Base-by-base conservation (phyloP, 495 filamentous ascomycete species). In the Pyrenopolyporus hunteri region DNA sequence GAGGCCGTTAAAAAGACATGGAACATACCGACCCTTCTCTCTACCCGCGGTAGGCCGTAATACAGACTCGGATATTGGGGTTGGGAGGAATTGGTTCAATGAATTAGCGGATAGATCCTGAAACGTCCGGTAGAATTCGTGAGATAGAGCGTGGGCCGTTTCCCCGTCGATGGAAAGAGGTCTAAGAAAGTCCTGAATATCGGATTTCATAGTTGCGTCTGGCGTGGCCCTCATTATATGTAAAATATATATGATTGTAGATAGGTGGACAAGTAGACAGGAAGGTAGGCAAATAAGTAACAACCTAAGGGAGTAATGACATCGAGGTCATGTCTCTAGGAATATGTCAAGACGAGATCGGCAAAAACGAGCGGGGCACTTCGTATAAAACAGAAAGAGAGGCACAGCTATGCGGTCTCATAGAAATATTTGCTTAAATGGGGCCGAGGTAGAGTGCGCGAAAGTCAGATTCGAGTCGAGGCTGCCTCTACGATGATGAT, bases 1-100 rank as follows among this genome's bases (percentile, higher is more conserved):
- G 9, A 9, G 9, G 4, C 4, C 9, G 4, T 9, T 29, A 39
- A n/a, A 13, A 51, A 44, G 26, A 37, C 44, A 8, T 63, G 40
- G 10, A 36, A 71, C 79, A 57, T 74, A 84, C 78, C 77, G 70
- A 43, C 89, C 89, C 4, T 76, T 82, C 57, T 87, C 87, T 33
- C 82, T 72, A 7, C 65, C 63, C 5, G 83, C 85, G 0, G 71
- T 80, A 1, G 89, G 89, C 26, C 89, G 76, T 54, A 85, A 40
- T 33, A 80, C 74, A 6, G 77, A 77, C 57, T 80, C 84, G 26
- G 88, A 90, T 54, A 94, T 87, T 2, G 90, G 90, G 2, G 90
- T 94, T 2, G 89, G 82, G 23, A 94, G 76, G 53, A 93, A 93
- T 68, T 93, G 89, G 37, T 89, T 76, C 28, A 80, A 67, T 4